A percentile compares a stretch with the other conserved stretches of the same genome.
These are phyloP conservation scores for Ceratocystis lukuohia DNA, from an alignment of 2,329 filamentous ascomycete species.

Conservation along the genomic window DNA sequence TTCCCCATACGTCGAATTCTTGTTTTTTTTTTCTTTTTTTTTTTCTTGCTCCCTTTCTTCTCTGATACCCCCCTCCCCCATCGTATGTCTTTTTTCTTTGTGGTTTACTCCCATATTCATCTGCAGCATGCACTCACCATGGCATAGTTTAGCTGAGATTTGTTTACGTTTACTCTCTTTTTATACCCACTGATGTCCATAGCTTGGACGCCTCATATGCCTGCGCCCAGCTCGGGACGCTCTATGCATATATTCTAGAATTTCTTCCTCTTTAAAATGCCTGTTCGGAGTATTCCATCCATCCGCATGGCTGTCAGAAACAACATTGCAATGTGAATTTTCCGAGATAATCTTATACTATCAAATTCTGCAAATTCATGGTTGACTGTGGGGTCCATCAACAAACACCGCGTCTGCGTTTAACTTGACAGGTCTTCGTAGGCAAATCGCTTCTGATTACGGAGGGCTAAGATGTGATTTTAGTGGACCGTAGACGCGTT, in stretches of 20 bases:
- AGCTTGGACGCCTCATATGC: too few relatives aligned
- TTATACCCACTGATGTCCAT: neutral
- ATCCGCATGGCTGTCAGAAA: neutral
- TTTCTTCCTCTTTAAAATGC: too few relatives aligned
- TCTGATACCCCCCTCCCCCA: constrained; percentile 13
- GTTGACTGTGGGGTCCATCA: neutral
- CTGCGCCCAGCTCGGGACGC: too few relatives aligned
- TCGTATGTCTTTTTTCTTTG: neutral
- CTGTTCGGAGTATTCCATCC: too few relatives aligned
- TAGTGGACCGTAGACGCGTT: neutral
- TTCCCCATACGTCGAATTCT: neutral
- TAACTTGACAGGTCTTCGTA: neutral
- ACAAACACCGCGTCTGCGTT: neutral
- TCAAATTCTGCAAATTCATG: neutral
- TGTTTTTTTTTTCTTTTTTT: neutral
- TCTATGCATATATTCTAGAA: too few relatives aligned
- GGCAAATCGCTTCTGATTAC: neutral
- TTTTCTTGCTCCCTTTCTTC: neutral
- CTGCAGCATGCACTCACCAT: neutral
- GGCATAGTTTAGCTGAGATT: neutral
- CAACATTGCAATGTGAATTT: neutral
- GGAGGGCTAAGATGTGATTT: neutral
- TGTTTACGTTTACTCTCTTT: neutral
- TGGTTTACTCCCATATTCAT: neutral
- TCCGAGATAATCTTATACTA: too few relatives aligned